Percentiles rank a stretch among this genome's conserved stretches.
phyloP scores from a whole-genome alignment of 2,329 filamentous ascomycete genomes.

The Arthrobotrys sphaeroides region DNA sequence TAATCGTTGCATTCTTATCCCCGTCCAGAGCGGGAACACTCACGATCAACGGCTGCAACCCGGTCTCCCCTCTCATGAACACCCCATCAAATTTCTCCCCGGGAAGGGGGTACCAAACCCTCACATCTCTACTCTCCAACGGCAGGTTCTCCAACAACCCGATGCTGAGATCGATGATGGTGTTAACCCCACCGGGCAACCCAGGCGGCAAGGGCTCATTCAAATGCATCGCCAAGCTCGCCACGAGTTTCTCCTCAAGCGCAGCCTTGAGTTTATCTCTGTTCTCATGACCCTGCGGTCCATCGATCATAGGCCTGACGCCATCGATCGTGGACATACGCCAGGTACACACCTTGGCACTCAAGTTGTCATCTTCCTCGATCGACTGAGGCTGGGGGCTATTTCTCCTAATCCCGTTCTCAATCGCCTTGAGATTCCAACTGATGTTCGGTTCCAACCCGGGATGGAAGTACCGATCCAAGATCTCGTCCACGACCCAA shows the following conservation, averaged over 20 bases:
- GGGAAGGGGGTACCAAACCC: constrained; percentile 84
- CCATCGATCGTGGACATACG: constrained; percentile 92
- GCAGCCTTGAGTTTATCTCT: constrained; percentile 74
- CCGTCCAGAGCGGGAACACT: constrained; percentile 54
- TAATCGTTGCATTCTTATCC: constrained; percentile 55
- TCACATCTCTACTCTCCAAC: constrained; percentile 88
- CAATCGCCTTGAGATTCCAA: constrained; percentile 81
- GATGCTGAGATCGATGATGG: constrained; percentile 91
- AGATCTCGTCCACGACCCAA: constrained; percentile 91
- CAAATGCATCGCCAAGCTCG: constrained; percentile 76
- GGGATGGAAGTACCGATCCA: constrained; percentile 92
- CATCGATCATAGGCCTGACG: constrained; percentile 75
- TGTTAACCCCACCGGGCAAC: constrained; percentile 83
- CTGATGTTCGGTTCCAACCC: constrained; percentile 80
- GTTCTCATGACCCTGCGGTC: constrained; percentile 72
- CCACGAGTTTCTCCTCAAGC: constrained; percentile 74
- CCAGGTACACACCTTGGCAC: constrained; percentile 89
- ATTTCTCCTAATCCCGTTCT: constrained; percentile 83
- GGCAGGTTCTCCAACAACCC: constrained; percentile 86
- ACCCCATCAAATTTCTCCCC: constrained; percentile 74
- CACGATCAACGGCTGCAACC: constrained; percentile 70
- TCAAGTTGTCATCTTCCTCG: constrained; percentile 88
- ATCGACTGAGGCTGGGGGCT: constrained; percentile 77
- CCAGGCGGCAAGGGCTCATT: constrained; percentile 79
- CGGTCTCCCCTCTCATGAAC: constrained; percentile 83